Evolutionary conservation across 352 stramenopile genomes (phyloP).

Genomic region (Phytophthora niederhauseri): DNA sequence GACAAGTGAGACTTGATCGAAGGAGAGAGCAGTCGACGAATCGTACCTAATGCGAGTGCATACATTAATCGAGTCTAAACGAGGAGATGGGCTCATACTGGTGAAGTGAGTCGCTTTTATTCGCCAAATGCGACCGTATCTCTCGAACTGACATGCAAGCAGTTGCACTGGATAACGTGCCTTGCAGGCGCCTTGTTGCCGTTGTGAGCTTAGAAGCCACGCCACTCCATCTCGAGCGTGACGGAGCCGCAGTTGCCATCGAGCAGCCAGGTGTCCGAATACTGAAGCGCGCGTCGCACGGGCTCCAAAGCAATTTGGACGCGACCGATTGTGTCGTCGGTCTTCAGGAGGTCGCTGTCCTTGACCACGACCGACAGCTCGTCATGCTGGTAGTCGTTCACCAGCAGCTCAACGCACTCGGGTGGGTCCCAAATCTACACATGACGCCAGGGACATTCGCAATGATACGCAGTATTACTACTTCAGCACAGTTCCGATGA

Average conservation of each 20-base stretch:
- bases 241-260: conserved; percentile 42
- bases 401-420: conserved; percentile 50
- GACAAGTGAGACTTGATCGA: conserved; percentile 26
- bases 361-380: conserved; percentile 47
- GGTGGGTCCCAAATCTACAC: conserved; percentile 56
- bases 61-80: conserved; percentile 20
- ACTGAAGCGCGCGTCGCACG: conserved; percentile 34
- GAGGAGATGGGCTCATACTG: conserved; percentile 25
- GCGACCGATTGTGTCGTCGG: conserved; percentile 49
- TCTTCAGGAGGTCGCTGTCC: conserved; percentile 55
- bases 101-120: conserved; percentile 31
- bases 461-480: too few species aligned
- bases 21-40: conserved; percentile 21
- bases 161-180: neutral
- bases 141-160: conserved; percentile 12
- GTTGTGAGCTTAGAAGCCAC: conserved; percentile 31
- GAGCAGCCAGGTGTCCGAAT: conserved; percentile 44
- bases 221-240: conserved; percentile 52
- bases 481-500: neutral
- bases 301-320: conserved; percentile 49
- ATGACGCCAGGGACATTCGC: too few species aligned
- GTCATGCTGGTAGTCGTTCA: conserved; percentile 45
- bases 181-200: neutral
- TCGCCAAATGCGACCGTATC: conserved; percentile 13
- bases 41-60: conserved; percentile 8